Conservation (phyloP, 1,139 yeast genomes). For the Candida dubliniensis region DNA sequence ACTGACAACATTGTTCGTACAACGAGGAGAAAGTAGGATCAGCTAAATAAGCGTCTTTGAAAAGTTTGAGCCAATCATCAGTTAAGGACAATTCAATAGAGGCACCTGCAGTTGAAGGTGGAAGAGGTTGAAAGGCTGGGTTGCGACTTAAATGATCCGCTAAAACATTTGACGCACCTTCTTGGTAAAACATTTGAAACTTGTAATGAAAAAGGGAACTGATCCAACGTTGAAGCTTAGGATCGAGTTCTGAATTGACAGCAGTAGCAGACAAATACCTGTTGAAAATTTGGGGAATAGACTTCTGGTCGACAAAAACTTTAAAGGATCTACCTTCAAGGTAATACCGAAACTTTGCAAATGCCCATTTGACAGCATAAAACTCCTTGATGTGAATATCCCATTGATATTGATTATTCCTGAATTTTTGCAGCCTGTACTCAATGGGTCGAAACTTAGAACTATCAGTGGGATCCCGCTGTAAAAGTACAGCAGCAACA, state of each 20-base stretch:
- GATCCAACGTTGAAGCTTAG: constrained; percentile 1
- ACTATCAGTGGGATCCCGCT: background rate
- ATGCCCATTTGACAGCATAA: background rate
- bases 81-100: too few species aligned
- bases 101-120: too few species aligned
- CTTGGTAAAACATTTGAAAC: background rate
- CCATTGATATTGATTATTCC: background rate
- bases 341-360: background rate
- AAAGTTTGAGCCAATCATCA: too few species aligned
- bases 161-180: background rate
- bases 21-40: too few species aligned
- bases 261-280: background rate
- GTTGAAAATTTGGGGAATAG: constrained; percentile 1
- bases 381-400: background rate
- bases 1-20: too few species aligned
- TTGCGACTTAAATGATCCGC: background rate
- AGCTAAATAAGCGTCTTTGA: too few species aligned
- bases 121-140: background rate
- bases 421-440: background rate
- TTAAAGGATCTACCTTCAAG: background rate
- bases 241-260: background rate
- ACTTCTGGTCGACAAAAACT: background rate
- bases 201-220: background rate
- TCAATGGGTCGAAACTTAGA: background rate
- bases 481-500: background rate